Base-by-base conservation (phyloP, 2,329 filamentous ascomycete species). In the Fusarium nanum region DNA sequence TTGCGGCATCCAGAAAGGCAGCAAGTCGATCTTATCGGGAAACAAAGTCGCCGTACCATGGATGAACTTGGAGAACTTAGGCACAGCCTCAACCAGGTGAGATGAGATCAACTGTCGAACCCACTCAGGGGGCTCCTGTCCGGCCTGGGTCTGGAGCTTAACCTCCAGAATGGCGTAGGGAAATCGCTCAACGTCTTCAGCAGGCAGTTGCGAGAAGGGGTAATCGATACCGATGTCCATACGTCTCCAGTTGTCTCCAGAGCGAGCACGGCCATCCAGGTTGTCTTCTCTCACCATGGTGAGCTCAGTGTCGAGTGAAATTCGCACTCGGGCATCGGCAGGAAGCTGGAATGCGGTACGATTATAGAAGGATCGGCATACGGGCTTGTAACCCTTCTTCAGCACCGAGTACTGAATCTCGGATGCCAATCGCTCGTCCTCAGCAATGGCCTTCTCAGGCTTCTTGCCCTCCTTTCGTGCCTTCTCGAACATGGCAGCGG, bases 41-140 rank as follows among this genome's bases (percentile, higher is more conserved):
- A 98, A 97, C 47, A 99, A 83, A 13, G 89, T 92, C 12, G 95
- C 95, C 3, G 91, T 94, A 63, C 96, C 96, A 80, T 99, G 96
- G 62, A 99, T 98, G 80, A 98, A 99, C 82, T 99, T 99, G 77
- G 94, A 98, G 81, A 98, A 99, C 78, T 99, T 99, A 67, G 96
- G 96, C 4, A 99, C 94, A n/a, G 96, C 94, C 82, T 99, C 96
- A 4, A 99, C 96, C 18, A 99, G 86, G 82, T 99, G 96, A 68
- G 94, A 97, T 14, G 93, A 88, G 46, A 94, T 97, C 54, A 99
- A 87, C 77, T 98, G 93, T 23, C 94, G 91, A 74, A 99, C 95
- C 96, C 96, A 99, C 77, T 97, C 92, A 0, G 96, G 96, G 16
- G 96, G 93, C 77, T 98, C 94, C 79, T 98, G 94, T 41, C 96